phyloP scores from a whole-genome alignment of 495 filamentous ascomycete genomes.

The Xylaria castorea region DNA sequence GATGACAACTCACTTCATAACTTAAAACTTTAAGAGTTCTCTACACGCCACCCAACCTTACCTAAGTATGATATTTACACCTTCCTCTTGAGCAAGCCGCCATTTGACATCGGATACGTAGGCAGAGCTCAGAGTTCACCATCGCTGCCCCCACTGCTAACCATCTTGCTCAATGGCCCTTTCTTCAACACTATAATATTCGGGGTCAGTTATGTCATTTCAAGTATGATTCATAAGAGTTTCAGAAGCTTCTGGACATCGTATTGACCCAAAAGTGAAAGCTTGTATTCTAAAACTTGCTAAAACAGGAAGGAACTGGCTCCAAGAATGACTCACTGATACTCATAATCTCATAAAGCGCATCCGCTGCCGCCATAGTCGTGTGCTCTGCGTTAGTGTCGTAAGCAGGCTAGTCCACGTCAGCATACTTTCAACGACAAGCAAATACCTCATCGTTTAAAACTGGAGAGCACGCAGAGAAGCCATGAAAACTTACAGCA shows the following conservation, averaged over 20 bases:
- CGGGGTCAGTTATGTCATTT: not conserved
- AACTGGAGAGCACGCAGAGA: not conserved
- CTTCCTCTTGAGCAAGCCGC: not conserved
- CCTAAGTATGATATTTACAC: not conserved
- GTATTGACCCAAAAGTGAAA: not conserved
- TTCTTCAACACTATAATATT: conserved; percentile 64
- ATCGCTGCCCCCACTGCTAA: conserved; percentile 20
- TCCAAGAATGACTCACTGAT: conserved; percentile 49
- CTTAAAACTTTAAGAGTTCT: not conserved
- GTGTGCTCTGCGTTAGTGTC: conserved; percentile 88
- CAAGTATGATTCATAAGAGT: not conserved
- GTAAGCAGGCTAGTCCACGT: conserved; percentile 70
- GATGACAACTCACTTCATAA: not conserved
- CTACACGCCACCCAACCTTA: not conserved
- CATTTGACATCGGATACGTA: not conserved
- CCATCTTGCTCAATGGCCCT: conserved; percentile 45
- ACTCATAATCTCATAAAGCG: conserved; percentile 85
- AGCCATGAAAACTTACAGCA: conserved; percentile 43
- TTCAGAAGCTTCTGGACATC: not conserved
- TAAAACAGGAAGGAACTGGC: not conserved
- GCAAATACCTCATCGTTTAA: not conserved
- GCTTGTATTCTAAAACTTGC: not conserved
- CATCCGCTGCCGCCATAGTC: conserved; percentile 82
- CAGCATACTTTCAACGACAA: not conserved
- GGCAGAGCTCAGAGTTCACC: conserved; percentile 32